phyloP scores from a whole-genome alignment of 2,329 filamentous ascomycete species.

The Aspergillus quadricinctus region DNA sequence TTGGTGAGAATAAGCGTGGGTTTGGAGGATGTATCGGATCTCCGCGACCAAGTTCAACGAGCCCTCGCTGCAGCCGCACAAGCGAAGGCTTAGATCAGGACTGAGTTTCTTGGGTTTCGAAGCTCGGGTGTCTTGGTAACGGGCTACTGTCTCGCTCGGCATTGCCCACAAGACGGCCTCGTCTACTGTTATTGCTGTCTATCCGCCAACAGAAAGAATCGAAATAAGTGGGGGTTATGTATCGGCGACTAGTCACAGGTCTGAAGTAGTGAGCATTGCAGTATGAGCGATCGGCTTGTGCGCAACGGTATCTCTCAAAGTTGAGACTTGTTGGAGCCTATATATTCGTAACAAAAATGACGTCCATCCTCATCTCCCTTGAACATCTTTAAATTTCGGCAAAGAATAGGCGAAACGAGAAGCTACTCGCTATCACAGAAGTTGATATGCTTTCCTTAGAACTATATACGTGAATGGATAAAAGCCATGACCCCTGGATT shows the following conservation, averaged over 20 bases:
- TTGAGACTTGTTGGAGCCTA: neutral
- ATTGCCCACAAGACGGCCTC: too few relatives aligned
- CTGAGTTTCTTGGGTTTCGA: neutral
- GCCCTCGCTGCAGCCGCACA: constrained; percentile 61
- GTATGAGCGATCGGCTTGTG: neutral
- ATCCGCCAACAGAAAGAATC: neutral
- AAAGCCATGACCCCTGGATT: neutral
- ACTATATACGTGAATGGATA: neutral
- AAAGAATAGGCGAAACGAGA: neutral
- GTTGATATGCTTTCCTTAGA: neutral
- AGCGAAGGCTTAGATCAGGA: constrained; percentile 8
- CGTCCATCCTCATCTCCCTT: neutral
- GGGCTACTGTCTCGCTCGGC: too few relatives aligned
- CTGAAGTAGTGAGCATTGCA: neutral
- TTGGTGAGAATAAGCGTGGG: constrained; percentile 86
- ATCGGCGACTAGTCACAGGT: neutral
- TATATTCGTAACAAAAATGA: neutral
- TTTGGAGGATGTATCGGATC: constrained; percentile 68
- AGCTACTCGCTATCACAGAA: neutral
- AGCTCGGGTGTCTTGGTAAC: constrained; percentile 8
- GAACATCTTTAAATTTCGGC: neutral
- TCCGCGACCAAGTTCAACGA: constrained; percentile 60
- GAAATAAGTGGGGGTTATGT: neutral
- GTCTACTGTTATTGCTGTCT: neutral
- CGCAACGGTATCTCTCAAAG: neutral